Base-by-base conservation (phyloP, 2,329 filamentous ascomycete genomes). In the Lecanicillium sp. region DNA sequence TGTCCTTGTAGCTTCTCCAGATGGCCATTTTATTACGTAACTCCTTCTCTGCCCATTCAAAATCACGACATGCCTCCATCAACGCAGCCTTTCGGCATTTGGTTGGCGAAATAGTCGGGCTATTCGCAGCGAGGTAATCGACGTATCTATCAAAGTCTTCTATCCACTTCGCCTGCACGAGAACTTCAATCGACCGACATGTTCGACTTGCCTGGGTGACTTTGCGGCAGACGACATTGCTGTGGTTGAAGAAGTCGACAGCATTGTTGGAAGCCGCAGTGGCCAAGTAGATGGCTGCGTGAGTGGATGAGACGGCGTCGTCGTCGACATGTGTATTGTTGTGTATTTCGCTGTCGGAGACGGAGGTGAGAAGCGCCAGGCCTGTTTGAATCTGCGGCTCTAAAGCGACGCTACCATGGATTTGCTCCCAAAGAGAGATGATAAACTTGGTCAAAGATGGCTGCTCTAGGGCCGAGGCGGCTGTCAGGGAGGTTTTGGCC, bases 1-100 rank as follows among this genome's bases (percentile, higher is more conserved):
- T 78, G 56, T 79, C 75, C 52, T 76, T 72, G 57, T 80, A 81
- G 10, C 77, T 76, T 44, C 74, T 70, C 77, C 77, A 80, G 48
- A 80, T 56, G 10, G 62, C 60, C 62, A 63, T 64, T 51, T 62
- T 65, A 53, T 80, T 80, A 11, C 77, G 68, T 15, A 79, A 57
- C 51, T 80, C 76, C 54, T 79, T 79, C 54, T 79, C 77, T 4
- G 71, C 68, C 76, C 76, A 79, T 2, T 67, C 67, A 50, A 80
- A 77, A 41, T 73, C 69, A 11, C 67, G 62, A 53, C 75, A 79
- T 0, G 77, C 75, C 55, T 78, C 74, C 49, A 71, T 70, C 11
- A 79, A 65, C 0, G 72, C 73, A 2, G 67, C 62, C 61, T 77
- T 78, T 47, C 72, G 70, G 42, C 73, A 69, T 51, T 76, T 75